phyloP scores from a whole-genome alignment of 352 stramenopile genomes.

The Globisporangium apiculatum region DNA sequence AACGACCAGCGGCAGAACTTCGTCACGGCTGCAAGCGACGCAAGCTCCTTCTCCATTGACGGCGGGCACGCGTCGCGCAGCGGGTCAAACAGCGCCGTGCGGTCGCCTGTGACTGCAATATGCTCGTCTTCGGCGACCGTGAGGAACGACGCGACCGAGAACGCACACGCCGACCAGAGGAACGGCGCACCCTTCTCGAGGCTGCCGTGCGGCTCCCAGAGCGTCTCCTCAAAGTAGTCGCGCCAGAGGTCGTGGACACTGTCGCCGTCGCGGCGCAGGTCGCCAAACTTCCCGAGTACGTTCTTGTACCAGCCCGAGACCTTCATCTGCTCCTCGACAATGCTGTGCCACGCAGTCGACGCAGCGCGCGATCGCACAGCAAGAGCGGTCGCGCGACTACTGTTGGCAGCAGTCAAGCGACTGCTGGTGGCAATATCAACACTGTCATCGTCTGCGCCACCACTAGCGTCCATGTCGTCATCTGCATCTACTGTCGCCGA shows the following conservation, averaged over 20 bases:
- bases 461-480: conserved; percentile 4
- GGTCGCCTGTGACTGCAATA: conserved; percentile 10
- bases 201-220: conserved; percentile 83
- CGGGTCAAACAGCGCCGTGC: conserved; percentile 33
- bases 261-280: conserved; percentile 40
- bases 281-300: conserved; percentile 62
- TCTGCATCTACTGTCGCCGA: conserved; percentile 6
- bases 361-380: conserved; percentile 3
- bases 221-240: conserved; percentile 82
- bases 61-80: conserved; percentile 48
- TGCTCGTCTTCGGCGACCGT: conserved; percentile 61
- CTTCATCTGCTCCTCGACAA: conserved; percentile 55
- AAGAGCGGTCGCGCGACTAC: conserved; percentile 3
- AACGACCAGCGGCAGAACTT: conserved; percentile 88
- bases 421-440: conserved; percentile 3
- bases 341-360: conserved; percentile 31
- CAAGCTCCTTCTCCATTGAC: conserved; percentile 76
- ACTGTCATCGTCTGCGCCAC: background rate
- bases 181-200: conserved; percentile 82
- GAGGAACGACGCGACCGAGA: conserved; percentile 73
- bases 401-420: background rate
- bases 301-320: conserved; percentile 62
- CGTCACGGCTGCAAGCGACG: conserved; percentile 62
- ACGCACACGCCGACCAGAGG: conserved; percentile 79
- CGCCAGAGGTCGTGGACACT: conserved; percentile 73